phyloP scores from a whole-genome alignment of 495 filamentous ascomycete species.

The Podospora didyma region DNA sequence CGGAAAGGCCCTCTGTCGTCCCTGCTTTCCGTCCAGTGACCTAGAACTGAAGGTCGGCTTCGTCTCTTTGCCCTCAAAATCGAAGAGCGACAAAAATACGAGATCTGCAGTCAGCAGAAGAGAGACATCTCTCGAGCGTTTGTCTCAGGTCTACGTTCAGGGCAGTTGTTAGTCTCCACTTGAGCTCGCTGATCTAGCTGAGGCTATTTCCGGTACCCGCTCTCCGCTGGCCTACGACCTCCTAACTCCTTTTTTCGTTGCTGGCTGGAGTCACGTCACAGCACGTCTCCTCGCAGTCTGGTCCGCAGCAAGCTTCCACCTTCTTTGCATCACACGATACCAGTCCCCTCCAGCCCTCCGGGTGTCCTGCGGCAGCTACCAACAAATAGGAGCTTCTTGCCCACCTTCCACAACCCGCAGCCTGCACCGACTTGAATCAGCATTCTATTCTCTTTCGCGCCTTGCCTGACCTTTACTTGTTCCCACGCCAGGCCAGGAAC shows the following conservation, averaged over 20 bases:
- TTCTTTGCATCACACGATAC: slow-evolving; percentile 26
- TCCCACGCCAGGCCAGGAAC: neutral
- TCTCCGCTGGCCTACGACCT: neutral
- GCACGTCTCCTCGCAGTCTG: slow-evolving; percentile 3
- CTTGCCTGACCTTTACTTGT: neutral
- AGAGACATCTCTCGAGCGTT: too few relatives aligned
- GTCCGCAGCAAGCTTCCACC: slow-evolving; percentile 13
- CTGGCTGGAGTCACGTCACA: neutral
- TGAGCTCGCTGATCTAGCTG: neutral
- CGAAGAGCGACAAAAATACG: too few relatives aligned
- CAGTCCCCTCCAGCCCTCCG: slow-evolving; percentile 11
- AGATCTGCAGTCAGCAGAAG: too few relatives aligned
- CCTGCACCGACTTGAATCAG: slow-evolving; percentile 1
- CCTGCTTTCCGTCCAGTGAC: too few relatives aligned
- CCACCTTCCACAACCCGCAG: slow-evolving; percentile 4
- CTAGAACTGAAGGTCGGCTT: too few relatives aligned
- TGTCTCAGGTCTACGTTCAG: too few relatives aligned
- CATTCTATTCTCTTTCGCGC: neutral
- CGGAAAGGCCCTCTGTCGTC: too few relatives aligned
- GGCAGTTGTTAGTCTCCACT: neutral
- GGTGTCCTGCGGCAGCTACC: slow-evolving; percentile 14
- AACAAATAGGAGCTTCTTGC: slow-evolving; percentile 15
- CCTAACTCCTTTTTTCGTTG: neutral
- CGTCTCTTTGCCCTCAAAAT: too few relatives aligned
- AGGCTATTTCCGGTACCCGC: slow-evolving; percentile 17